Base-by-base conservation (phyloP, 2,329 filamentous ascomycete genomes). In the Paecilomyces fulvus region DNA sequence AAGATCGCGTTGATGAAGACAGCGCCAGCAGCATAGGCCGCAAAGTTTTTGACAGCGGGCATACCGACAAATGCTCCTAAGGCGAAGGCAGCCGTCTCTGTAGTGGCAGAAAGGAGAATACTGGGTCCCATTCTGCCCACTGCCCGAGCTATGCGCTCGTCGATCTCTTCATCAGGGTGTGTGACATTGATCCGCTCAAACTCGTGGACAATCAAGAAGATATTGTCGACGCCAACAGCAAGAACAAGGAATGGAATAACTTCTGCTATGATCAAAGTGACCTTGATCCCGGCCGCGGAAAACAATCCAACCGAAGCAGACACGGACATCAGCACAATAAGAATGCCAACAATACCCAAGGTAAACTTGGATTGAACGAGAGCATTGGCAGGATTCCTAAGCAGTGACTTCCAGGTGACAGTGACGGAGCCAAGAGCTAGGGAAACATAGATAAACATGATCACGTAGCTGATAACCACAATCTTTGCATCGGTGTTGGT, bases 401-500 rank as follows among this genome's bases (percentile, higher is more conserved):
- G 74, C 50, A 97, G 76, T 56, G 92, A 88, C 63, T 82, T 83
- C 57, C 92, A 76, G 0, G 87, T 89, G 56, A 95, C 78, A 5
- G 88, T 91, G 0, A 89, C 94, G 1, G 92, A 96, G 0, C 94
- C 94, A 0, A 99, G 80, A 0, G 94, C 92, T 54, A 99, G 76
- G 5, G 92, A 97, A 3, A 92, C 94, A 68, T 99, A 99, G 60
- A 99, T 76, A 73, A 99, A 99, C 94, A 99, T 99, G 77, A 96
- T 90, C 61, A 97, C 81, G 75, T 99, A 99, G 79, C 92, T 97
- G 73, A 99, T 87, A 55, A 92, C 84, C 23, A 99, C 85, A 65
- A 99, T 99, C 72, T 92, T 96, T 49, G 92, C 95, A 72, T 99
- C 94, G 0, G 94, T 97, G 72, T 99, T 99, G 52, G 91, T 96